Conservation (phyloP, 768 basidiomycete genomes). For the Tricholoma matsutake region DNA sequence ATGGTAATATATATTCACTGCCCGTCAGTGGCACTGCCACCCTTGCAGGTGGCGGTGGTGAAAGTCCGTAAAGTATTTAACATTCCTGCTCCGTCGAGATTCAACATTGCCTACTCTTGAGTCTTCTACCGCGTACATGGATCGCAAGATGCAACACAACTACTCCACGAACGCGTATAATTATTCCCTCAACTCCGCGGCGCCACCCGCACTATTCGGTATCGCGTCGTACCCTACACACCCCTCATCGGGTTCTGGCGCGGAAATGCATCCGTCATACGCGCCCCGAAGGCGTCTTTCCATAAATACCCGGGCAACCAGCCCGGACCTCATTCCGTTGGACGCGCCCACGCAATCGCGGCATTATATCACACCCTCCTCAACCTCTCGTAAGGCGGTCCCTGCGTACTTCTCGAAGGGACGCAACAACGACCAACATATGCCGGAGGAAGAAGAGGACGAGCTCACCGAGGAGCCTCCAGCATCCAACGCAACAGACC, state of each 20-base stretch:
- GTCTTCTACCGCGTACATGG: constrained; percentile 3
- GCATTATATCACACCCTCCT: constrained; percentile 67
- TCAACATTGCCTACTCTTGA: constrained; percentile 3
- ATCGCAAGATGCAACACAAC: constrained; percentile 21
- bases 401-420: constrained; percentile 69
- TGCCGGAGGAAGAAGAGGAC: constrained; percentile 51
- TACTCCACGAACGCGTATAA: constrained; percentile 18
- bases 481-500: constrained; percentile 41
- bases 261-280: constrained; percentile 8
- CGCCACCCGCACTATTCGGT: constrained; percentile 14
- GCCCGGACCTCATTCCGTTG: constrained; percentile 63
- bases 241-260: background rate
- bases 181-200: constrained; percentile 14
- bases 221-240: constrained; percentile 6
- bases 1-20: background rate
- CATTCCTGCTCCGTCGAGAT: background rate
- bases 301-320: constrained; percentile 19
- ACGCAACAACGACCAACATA: constrained; percentile 38
- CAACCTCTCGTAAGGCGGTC: constrained; percentile 76
- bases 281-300: constrained; percentile 15
- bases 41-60: constrained; percentile 7
- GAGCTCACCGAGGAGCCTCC: constrained; percentile 40
- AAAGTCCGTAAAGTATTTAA: background rate
- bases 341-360: constrained; percentile 81
- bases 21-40: background rate